phyloP scores from a whole-genome alignment of 2,329 filamentous ascomycete genomes.

The Colletotrichum sp. region DNA sequence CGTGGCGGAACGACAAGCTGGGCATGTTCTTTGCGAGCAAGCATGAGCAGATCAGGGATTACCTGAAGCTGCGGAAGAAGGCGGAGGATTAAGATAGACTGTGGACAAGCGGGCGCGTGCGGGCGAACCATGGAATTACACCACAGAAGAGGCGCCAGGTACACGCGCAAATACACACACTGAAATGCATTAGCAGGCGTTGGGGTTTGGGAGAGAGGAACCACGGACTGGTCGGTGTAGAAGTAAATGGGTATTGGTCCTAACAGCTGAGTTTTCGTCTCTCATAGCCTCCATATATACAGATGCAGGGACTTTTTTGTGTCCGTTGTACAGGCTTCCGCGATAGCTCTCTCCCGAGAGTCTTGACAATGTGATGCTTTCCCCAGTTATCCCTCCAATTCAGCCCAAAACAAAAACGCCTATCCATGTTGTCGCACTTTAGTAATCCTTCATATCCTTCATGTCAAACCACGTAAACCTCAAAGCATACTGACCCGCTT shows the following conservation, averaged over 20 bases:
- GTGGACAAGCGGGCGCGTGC: not conserved
- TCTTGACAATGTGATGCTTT: not conserved
- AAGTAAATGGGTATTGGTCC: slow-evolving; percentile 16
- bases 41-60: slow-evolving; percentile 86
- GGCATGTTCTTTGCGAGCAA: slow-evolving; percentile 91
- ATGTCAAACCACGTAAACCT: not conserved
- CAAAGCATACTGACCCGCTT: slow-evolving; percentile 20
- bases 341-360: not conserved
- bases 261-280: slow-evolving; percentile 8
- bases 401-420: not conserved
- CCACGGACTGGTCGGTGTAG: not conserved
- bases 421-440: not conserved
- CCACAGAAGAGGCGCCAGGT: not conserved
- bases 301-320: not conserved
- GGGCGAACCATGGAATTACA: not conserved
- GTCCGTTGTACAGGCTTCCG: not conserved
- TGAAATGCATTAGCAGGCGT: slow-evolving; percentile 23
- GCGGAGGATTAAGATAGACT: slow-evolving; percentile 32
- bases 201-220: slow-evolving; percentile 8
- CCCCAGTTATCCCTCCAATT: not conserved
- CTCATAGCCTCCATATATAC: not conserved
- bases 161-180: not conserved
- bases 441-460: not conserved
- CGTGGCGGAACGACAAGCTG: slow-evolving; percentile 82
- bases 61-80: slow-evolving; percentile 70